Conservation (phyloP, 176 grass and related monocot species). For the Triticum timopheevii region DNA sequence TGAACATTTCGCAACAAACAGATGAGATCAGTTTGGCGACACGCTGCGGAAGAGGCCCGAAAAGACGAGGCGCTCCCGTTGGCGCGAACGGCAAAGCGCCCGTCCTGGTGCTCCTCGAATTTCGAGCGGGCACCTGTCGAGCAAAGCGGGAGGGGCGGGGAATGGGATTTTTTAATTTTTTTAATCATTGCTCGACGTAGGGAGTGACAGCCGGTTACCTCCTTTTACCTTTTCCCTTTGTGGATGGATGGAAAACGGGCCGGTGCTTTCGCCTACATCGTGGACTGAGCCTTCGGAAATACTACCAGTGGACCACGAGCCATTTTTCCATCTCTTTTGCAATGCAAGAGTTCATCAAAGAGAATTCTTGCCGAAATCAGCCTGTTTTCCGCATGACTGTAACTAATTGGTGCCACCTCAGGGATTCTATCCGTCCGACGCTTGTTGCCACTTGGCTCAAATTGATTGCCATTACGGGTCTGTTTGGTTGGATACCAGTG, state of each 20-base stretch:
- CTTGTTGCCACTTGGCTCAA: background rate
- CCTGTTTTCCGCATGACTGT: background rate
- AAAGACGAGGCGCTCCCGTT: no score
- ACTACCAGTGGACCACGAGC: no score
- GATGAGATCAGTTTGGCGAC: no score
- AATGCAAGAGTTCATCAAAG: background rate
- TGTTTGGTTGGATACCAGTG: no score
- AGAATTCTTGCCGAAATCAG: background rate
- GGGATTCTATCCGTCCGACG: background rate
- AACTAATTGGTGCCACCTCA: background rate
- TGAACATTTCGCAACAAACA: no score
- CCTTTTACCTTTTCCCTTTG: no score
- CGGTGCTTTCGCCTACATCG: background rate
- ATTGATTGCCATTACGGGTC: background rate
- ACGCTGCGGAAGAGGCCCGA: no score
- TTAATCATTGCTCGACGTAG: background rate
- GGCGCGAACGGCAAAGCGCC: background rate
- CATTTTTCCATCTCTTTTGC: no score
- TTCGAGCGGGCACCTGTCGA: background rate
- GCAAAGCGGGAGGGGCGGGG: background rate
- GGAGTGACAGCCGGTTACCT: background rate
- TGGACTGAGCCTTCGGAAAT: background rate
- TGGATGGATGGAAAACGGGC: background rate
- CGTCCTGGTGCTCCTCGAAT: background rate
- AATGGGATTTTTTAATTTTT: background rate